Conservation (phyloP, 495 filamentous ascomycete genomes). For the Penicillium lagena region DNA sequence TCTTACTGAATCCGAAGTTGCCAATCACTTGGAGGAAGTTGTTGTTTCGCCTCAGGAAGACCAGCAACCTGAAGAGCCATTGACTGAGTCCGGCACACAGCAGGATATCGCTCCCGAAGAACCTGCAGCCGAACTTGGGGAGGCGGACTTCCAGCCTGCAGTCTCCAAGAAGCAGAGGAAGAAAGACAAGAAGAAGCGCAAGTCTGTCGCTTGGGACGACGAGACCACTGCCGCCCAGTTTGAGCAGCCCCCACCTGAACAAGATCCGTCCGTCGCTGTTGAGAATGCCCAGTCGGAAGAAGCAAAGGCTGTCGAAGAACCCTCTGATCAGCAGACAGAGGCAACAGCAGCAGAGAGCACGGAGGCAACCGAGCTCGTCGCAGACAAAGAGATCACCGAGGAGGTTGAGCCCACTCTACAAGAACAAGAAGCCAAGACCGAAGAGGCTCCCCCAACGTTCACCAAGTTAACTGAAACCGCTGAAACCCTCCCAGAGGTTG, state of each 20-base stretch:
- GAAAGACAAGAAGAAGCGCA: conserved; percentile 29
- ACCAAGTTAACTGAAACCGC: background rate
- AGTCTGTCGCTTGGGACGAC: conserved; percentile 14
- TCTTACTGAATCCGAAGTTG: background rate
- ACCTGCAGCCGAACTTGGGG: background rate
- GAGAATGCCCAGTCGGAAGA: background rate
- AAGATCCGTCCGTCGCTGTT: background rate
- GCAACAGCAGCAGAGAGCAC: background rate
- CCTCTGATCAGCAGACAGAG: background rate
- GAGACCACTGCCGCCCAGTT: conserved; percentile 3
- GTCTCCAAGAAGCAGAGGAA: conserved; percentile 36
- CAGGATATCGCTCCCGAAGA: conserved; percentile 1
- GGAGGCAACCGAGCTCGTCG: background rate
- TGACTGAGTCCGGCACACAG: background rate
- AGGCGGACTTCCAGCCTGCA: conserved; percentile 6
- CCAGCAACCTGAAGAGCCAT: background rate
- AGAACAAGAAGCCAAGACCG: too few species aligned
- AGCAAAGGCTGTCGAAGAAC: background rate
- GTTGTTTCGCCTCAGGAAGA: background rate
- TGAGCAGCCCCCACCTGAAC: conserved; percentile 9
- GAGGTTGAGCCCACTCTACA: background rate
- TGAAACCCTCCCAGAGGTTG: background rate
- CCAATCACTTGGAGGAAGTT: background rate
- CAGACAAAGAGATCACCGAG: background rate
- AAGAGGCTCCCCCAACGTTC: background rate